Evolutionary conservation across 345 rosid genomes (phyloP).

Genomic region (Corymbia maculata): DNA sequence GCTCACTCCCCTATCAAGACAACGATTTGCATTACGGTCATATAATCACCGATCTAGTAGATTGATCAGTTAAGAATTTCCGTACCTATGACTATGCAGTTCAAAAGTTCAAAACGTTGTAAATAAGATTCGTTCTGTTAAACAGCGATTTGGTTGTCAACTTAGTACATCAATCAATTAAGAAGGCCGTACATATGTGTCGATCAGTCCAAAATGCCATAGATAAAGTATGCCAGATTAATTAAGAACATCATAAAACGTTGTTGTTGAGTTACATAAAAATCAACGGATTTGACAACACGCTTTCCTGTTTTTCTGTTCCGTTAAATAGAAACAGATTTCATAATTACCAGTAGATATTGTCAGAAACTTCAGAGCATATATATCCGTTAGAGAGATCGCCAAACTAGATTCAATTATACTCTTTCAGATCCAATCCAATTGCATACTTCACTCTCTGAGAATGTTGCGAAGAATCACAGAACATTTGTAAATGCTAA

Average conservation of each 20-base stretch:
- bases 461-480: not conserved
- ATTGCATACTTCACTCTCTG: not conserved
- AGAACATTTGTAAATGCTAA: not conserved
- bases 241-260: not conserved
- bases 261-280: not conserved
- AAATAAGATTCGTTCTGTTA: not conserved
- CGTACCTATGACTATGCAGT: not conserved
- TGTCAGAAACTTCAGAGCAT: not conserved
- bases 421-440: not conserved
- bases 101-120: not conserved
- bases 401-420: not conserved
- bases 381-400: not conserved
- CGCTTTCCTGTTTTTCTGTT: not conserved
- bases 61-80: not conserved
- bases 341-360: not conserved
- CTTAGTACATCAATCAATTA: not conserved
- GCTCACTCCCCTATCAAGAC: constrained; percentile 49
- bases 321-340: not conserved
- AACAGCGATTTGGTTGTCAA: not conserved
- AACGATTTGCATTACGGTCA: not conserved
- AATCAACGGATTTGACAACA: not conserved
- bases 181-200: not conserved
- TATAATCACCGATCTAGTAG: not conserved
- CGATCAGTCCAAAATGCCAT: not conserved
- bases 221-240: not conserved